Conservation (phyloP, 805 yeast genomes). For the Metschnikowia bowlesiae region DNA sequence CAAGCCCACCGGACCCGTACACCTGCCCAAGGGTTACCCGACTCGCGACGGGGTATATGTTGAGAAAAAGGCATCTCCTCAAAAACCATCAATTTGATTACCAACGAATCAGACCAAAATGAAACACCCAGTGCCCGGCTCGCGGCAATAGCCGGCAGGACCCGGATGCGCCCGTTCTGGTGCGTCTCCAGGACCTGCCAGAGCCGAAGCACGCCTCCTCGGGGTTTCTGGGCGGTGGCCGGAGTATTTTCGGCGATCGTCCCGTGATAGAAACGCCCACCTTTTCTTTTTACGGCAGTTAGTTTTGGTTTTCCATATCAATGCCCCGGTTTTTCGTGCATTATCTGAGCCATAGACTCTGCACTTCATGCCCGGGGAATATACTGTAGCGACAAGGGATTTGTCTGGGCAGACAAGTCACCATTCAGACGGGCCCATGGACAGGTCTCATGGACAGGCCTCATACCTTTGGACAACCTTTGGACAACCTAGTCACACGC, state of each 20-base stretch:
- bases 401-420: background rate
- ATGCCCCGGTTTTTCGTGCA: slow-evolving; percentile 46
- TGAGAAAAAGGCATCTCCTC: background rate
- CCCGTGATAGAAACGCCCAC: slow-evolving; percentile 9
- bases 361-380: slow-evolving; percentile 51
- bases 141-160: slow-evolving; percentile 19
- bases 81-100: slow-evolving; percentile 21
- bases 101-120: slow-evolving; percentile 26
- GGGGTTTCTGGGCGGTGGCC: slow-evolving; percentile 9
- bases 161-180: slow-evolving; percentile 23
- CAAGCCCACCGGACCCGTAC: background rate
- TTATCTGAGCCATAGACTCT: slow-evolving; percentile 34
- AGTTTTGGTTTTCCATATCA: slow-evolving; percentile 35
- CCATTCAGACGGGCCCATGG: too few species aligned
- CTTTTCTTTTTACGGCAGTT: slow-evolving; percentile 29
- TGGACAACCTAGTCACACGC: too few species aligned
- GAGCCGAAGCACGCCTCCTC: slow-evolving; percentile 18
- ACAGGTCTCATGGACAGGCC: too few species aligned
- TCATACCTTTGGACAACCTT: too few species aligned
- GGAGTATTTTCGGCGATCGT: slow-evolving; percentile 18
- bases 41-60: slow-evolving; percentile 7
- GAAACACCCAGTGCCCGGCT: slow-evolving; percentile 28
- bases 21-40: slow-evolving; percentile 13
- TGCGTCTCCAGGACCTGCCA: slow-evolving; percentile 9
- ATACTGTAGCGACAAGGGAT: slow-evolving; percentile 9